These are phyloP conservation scores for Rhizophagus sp. DNA, from an alignment of 192 early-diverging fungal species.

Conservation along the genomic window DNA sequence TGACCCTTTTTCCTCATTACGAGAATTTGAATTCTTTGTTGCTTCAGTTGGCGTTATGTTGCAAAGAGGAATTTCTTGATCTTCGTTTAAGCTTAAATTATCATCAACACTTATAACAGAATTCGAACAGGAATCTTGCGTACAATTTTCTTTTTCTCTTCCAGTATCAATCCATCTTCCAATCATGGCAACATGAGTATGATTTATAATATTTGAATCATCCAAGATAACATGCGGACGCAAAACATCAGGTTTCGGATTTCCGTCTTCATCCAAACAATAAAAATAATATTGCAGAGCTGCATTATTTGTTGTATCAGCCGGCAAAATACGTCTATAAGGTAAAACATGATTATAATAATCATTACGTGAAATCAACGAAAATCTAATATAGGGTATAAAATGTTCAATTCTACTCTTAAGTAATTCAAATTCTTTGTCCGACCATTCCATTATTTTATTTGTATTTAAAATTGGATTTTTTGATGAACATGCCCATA, in stretches of 20 bases:
- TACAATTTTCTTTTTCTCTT: background rate
- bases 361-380: slow-evolving; percentile 19
- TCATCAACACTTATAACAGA: background rate
- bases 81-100: background rate
- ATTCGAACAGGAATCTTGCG: background rate
- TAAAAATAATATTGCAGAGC: slow-evolving; percentile 8
- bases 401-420: background rate
- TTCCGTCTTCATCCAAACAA: slow-evolving; percentile 7
- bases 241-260: background rate
- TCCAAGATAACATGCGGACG: slow-evolving; percentile 1
- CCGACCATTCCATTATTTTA: background rate
- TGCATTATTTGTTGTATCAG: background rate
- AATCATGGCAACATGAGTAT: slow-evolving; percentile 16
- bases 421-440: background rate
- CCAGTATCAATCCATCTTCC: slow-evolving; percentile 23
- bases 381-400: slow-evolving; percentile 11
- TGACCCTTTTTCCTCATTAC: background rate
- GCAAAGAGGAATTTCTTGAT: background rate
- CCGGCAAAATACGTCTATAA: background rate
- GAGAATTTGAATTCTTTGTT: slow-evolving; percentile 5
- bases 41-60: background rate
- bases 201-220: slow-evolving; percentile 21
- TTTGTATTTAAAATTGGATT: background rate
- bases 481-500: slow-evolving; percentile 11
- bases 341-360: slow-evolving; percentile 16